Evolutionary conservation across 148 eudicot genomes (phyloP).

Genomic region (Cornus suecica): DNA sequence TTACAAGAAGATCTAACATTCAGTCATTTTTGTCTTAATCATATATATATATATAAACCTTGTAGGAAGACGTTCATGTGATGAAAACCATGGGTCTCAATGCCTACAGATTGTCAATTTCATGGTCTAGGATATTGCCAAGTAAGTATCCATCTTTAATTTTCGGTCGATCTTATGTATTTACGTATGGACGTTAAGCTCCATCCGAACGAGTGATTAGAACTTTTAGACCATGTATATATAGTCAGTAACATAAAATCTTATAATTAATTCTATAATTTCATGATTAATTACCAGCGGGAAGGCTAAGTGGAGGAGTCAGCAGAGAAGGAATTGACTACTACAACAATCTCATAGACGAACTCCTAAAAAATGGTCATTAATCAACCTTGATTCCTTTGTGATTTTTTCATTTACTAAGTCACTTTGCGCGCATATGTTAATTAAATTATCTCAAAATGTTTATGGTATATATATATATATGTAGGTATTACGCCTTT

Average conservation of each 20-base stretch:
- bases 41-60: too few relatives aligned
- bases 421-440: not conserved
- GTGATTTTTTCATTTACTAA: too few relatives aligned
- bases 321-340: conserved; percentile 46
- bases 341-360: conserved; percentile 57
- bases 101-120: not conserved
- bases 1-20: not conserved
- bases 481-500: conserved; percentile 38
- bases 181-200: not conserved
- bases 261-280: too few relatives aligned
- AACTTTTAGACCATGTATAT: too few relatives aligned
- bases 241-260: too few relatives aligned
- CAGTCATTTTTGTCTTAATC: too few relatives aligned
- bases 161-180: not conserved
- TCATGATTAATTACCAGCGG: conserved; percentile 27
- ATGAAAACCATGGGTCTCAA: not conserved
- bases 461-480: not conserved
- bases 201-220: not conserved
- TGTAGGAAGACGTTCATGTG: not conserved
- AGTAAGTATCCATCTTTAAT: conserved; percentile 16
- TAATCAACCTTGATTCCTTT: not conserved
- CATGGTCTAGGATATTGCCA: conserved; percentile 17
- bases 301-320: conserved; percentile 43
- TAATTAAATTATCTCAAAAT: not conserved
- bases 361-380: conserved; percentile 37